phyloP scores from a whole-genome alignment of 176 grass and related monocot genomes.

The Lolium rigidum region DNA sequence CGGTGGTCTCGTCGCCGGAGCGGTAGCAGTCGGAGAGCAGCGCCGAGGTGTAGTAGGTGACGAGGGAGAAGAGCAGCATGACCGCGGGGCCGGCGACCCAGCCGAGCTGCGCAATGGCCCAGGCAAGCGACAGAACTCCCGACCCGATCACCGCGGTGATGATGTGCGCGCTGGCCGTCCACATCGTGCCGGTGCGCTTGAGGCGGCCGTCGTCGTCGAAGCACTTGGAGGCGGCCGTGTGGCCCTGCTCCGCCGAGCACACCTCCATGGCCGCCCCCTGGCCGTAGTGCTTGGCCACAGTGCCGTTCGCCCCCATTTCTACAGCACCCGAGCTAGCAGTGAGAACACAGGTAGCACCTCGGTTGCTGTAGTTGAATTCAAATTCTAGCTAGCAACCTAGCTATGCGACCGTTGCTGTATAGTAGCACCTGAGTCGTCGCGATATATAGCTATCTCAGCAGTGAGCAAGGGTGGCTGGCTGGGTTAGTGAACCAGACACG shows the following conservation, averaged over 20 bases:
- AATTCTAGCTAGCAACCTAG: background rate
- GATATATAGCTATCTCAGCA: constrained; percentile 29
- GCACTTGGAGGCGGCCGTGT: constrained; percentile 62
- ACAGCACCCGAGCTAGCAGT: constrained; percentile 26
- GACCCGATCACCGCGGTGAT: constrained; percentile 96
- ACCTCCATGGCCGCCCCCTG: constrained; percentile 53
- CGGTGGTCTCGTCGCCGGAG: constrained; percentile 65
- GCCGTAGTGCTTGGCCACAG: constrained; percentile 43
- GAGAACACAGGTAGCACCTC: background rate
- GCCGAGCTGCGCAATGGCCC: constrained; percentile 93
- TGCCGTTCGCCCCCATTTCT: constrained; percentile 68
- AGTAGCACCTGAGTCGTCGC: background rate
- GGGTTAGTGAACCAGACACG: background rate
- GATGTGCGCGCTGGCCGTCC: constrained; percentile 95
- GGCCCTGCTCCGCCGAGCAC: constrained; percentile 56
- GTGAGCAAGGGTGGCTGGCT: background rate
- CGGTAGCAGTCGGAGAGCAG: constrained; percentile 94
- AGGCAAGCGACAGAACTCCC: constrained; percentile 81
- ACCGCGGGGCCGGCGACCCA: constrained; percentile 88
- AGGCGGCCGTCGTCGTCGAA: constrained; percentile 90
- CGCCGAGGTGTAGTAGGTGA: constrained; percentile 91
- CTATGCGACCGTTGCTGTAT: background rate
- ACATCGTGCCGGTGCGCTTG: constrained; percentile 85
- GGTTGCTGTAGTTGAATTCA: background rate
- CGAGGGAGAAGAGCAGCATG: constrained; percentile 96